Evolutionary conservation across 352 stramenopile genomes (phyloP), one percentile per base, ranked within the genome.

Genomic region (Pythium plurisporium): DNA sequence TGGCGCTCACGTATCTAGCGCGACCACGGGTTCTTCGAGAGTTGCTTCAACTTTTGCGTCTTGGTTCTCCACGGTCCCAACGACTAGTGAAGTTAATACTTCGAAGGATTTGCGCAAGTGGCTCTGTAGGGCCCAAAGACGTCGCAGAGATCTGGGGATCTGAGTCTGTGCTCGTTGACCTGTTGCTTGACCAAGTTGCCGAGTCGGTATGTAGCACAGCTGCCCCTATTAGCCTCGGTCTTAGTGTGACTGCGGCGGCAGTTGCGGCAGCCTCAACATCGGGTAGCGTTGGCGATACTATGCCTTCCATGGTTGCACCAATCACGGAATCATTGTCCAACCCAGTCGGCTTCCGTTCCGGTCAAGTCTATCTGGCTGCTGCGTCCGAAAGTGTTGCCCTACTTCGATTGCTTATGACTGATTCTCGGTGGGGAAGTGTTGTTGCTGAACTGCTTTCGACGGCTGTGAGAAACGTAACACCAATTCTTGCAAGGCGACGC

Each of bases 351-450:
- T 95, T 91, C 55, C 72, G 76, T 17, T 92, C 82, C 0, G 86
- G 86, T 5, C 82, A 94, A 56, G 82, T 95, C 27, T 90, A 82
- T 23, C 52, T 94, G 4, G 72, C 84, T 8, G 67, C 87, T 17
- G 86, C 86, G 10, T 91, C 84, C 0, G 86, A 95, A 62, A 92
- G 82, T 52, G 86, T 95, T 7, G 86, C 83, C 17, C 52, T 95
- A 26, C 60, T 95, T 37, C 78, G 86, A 14, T 37, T 83, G 17
- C 45, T 95, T 36, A 74, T 94, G 17, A 79, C 74, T n/a, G 67
- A 94, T 31, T 76, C 68, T 2, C 68, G 70, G 5, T 95, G 86
- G 86, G 65, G 78, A 20, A 31, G 69, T 42, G 66, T 72, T 1
- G 83, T 95, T 5, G 62, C 80, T 6, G 79, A 90, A 11, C 70